Base-by-base conservation (phyloP, 345 rosid species). In the Theobroma cacao region DNA sequence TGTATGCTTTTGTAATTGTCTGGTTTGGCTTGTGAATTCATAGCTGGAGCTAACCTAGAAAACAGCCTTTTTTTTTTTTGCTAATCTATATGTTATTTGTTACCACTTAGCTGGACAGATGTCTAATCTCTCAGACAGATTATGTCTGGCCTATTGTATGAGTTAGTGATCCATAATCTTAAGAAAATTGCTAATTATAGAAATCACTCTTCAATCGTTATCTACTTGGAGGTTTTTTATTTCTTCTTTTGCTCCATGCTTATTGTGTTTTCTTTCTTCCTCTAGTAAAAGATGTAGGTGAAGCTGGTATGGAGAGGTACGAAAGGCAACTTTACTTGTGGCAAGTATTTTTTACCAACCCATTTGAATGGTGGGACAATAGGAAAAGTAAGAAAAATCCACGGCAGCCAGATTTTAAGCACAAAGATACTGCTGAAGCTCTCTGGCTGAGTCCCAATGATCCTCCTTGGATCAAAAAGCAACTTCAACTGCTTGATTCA, bases 321-420 rank as follows among this genome's bases (percentile, higher is more conserved):
- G 67, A 81, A 79, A 83, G 82, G 65, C 62, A 67, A 34, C 79
- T 91, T 28, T 82, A 89, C 79, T 82, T 92, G 83, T 92, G 98
- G 98, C 96, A 94, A 74, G 81, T 88, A 74, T 91, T 87, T 79
- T 94, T 94, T 64, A 52, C 80, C 71, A 91, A 78, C 75, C 97
- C 94, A 30, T 58, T 74, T n/a, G 94, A 89, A 67, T 93, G 98
- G 98, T 94, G 92, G 93, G 97, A 94, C 82, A 85, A 88, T 59
- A 89, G 98, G 80, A 82, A 67, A 40, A 15, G n/a, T 8, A 94
- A 94, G 92, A 82, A 1, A 56, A 71, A 82, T 62, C 81, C 91
- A 22, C 41, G 50, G 33, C 72, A 77, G n/a, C 97, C 98, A 14
- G 97, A 94, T 85, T 92, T 94, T 69, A 86, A 66, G 84, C 95